Percentiles rank a stretch among this genome's conserved stretches.
Evolutionary conservation across 305 asterid genomes (phyloP).

Genomic region (Fraxinus sp.): DNA sequence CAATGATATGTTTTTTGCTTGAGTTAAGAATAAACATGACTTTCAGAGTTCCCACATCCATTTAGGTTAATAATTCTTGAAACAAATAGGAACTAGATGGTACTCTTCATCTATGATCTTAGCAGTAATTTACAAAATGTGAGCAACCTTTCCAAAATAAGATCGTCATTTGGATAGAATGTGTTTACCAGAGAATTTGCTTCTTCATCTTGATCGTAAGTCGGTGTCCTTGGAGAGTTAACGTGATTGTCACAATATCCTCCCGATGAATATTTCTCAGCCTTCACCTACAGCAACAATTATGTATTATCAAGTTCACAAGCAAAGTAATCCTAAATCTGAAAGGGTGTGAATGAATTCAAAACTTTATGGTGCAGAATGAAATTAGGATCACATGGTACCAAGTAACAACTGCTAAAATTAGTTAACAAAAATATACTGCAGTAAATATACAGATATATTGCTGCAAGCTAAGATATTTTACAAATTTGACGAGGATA

Average conservation of each 20-base stretch:
- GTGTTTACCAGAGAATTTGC: slow-evolving; percentile 64
- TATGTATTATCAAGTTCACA: neutral
- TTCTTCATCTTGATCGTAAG: slow-evolving; percentile 69
- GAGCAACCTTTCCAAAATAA: neutral
- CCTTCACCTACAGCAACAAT: slow-evolving; percentile 62
- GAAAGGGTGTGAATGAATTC: neutral
- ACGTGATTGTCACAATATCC: slow-evolving; percentile 45
- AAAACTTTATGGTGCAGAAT: neutral
- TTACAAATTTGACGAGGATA: neutral
- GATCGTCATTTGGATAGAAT: neutral
- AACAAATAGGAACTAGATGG: neutral
- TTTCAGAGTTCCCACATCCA: neutral
- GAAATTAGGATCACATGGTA: neutral
- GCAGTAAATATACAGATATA: neutral
- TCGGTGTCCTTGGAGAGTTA: slow-evolving; percentile 73
- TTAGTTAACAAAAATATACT: neutral
- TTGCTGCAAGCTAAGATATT: neutral
- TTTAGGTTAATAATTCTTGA: neutral
- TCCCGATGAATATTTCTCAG: slow-evolving; percentile 64
- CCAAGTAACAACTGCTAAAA: neutral
- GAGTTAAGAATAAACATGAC: neutral
- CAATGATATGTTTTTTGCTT: neutral
- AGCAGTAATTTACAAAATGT: neutral
- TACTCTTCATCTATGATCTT: neutral
- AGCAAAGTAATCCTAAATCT: neutral